Evolutionary conservation across 768 basidiomycete genomes (phyloP).

Genomic region (Filobasidium floriforme): DNA sequence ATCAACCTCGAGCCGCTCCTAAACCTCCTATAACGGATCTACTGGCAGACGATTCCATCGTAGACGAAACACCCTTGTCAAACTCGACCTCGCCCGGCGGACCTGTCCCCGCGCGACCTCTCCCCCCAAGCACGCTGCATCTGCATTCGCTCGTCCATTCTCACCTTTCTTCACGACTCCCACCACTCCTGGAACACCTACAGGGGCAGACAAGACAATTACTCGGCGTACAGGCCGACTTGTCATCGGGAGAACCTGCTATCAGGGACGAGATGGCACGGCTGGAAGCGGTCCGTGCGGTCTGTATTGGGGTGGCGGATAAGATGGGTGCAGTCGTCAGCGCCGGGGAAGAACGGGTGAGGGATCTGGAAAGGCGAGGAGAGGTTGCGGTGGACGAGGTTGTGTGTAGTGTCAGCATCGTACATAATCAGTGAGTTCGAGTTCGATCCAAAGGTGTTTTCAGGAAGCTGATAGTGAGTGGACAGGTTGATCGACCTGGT

Average conservation of each 20-base stretch:
- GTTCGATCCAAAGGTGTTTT: not conserved
- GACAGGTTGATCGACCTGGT: conserved; percentile 84
- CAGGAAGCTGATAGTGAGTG: not conserved
- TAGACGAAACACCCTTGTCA: conserved; percentile 5
- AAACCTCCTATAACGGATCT: conserved; percentile 66
- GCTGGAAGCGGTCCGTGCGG: conserved; percentile 82
- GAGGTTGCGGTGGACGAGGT: conserved; percentile 95
- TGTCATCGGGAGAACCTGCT: conserved; percentile 82
- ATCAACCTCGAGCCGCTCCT: conserved; percentile 41
- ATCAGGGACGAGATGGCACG: conserved; percentile 94
- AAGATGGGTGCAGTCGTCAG: conserved; percentile 60
- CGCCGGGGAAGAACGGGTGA: conserved; percentile 63
- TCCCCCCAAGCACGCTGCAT: conserved; percentile 39
- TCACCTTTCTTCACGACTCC: conserved; percentile 64
- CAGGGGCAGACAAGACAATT: conserved; percentile 55
- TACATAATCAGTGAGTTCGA: conserved; percentile 81
- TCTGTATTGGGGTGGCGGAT: conserved; percentile 70
- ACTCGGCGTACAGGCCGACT: conserved; percentile 71
- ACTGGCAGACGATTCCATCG: conserved; percentile 56
- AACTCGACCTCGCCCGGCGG: not conserved
- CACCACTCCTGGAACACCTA: conserved; percentile 53
- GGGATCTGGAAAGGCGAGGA: conserved; percentile 70
- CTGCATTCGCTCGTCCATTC: conserved; percentile 57
- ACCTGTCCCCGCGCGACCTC: conserved; percentile 33
- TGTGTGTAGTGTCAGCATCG: conserved; percentile 88